Evolutionary conservation across 164 flowering plant genomes (phyloP).

Genomic region (Malania oleifera): DNA sequence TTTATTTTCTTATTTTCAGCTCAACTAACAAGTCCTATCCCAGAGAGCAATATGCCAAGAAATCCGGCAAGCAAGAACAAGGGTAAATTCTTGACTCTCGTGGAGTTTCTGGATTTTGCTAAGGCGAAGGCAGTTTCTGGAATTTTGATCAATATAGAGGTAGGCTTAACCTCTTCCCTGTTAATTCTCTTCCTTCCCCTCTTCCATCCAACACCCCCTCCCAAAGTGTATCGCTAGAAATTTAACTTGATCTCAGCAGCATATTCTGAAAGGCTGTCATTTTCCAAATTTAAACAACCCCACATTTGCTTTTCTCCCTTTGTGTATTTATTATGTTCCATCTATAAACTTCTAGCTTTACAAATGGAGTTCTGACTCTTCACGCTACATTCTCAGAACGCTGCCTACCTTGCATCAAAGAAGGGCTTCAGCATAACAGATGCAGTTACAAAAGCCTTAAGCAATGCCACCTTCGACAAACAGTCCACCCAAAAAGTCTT

Average conservation of each 20-base stretch:
- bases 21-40: conserved; percentile 33
- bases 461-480: conserved; percentile 66
- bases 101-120: conserved; percentile 62
- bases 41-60: conserved; percentile 30
- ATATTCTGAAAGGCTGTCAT: too few relatives aligned
- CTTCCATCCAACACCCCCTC: too few relatives aligned
- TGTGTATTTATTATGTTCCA: neutral
- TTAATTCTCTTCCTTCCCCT: too few relatives aligned
- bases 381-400: conserved; percentile 47
- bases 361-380: neutral
- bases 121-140: conserved; percentile 65
- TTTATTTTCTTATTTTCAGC: conserved; percentile 61
- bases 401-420: conserved; percentile 79
- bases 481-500: conserved; percentile 58
- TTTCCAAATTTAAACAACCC: too few relatives aligned
- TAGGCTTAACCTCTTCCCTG: conserved; percentile 7
- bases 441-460: conserved; percentile 48
- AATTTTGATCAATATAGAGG: conserved; percentile 61
- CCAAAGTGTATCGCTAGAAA: too few relatives aligned
- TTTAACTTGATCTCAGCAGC: too few relatives aligned
- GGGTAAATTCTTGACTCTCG: conserved; percentile 56
- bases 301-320: neutral
- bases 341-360: neutral
- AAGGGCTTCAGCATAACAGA: conserved; percentile 57
- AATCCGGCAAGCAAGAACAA: conserved; percentile 55